Percentiles rank a stretch among this genome's conserved stretches.
phyloP scores from a whole-genome alignment of 2,329 filamentous ascomycete species.

The Aspergillus udagawae region DNA sequence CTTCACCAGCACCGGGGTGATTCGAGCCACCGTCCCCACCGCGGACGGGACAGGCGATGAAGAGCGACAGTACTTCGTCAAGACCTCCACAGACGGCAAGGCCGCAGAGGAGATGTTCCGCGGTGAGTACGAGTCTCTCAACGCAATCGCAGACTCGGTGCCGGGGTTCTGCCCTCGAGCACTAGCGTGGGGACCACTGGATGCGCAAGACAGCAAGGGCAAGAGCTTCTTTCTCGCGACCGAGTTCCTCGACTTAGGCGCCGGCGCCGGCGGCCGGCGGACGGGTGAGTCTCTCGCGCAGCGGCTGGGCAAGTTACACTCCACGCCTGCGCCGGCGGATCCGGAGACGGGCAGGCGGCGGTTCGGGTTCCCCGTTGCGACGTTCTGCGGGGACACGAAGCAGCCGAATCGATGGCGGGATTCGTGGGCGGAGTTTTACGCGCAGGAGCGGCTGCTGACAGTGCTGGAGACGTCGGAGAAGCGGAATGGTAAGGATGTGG shows the following conservation, averaged over 20 bases:
- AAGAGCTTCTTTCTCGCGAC: constrained; percentile 59
- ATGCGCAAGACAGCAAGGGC: constrained; percentile 20
- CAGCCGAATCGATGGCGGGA: constrained; percentile 72
- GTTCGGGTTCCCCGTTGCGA: constrained; percentile 83
- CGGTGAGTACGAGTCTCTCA: constrained; percentile 81
- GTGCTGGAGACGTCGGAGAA: constrained; percentile 57
- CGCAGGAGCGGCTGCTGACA: constrained; percentile 65
- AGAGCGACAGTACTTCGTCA: constrained; percentile 38
- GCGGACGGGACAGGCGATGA: constrained; percentile 16
- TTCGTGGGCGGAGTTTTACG: constrained; percentile 84
- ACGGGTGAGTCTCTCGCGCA: constrained; percentile 56
- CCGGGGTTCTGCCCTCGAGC: constrained; percentile 73
- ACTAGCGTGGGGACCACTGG: constrained; percentile 64
- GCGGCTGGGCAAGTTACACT: constrained; percentile 76
- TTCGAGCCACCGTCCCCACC: constrained; percentile 29
- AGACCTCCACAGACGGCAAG: constrained; percentile 31
- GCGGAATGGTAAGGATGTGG: constrained; percentile 61
- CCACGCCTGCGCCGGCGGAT: constrained; percentile 60
- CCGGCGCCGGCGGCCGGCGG: constrained; percentile 48
- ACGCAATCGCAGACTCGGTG: constrained; percentile 69
- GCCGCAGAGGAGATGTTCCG: constrained; percentile 37
- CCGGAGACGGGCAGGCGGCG: constrained; percentile 35
- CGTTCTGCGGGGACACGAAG: constrained; percentile 79
- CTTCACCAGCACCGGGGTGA: constrained; percentile 43
- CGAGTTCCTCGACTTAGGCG: constrained; percentile 70